phyloP scores from a whole-genome alignment of 306 rosid species.

The Inga leiocalycina region DNA sequence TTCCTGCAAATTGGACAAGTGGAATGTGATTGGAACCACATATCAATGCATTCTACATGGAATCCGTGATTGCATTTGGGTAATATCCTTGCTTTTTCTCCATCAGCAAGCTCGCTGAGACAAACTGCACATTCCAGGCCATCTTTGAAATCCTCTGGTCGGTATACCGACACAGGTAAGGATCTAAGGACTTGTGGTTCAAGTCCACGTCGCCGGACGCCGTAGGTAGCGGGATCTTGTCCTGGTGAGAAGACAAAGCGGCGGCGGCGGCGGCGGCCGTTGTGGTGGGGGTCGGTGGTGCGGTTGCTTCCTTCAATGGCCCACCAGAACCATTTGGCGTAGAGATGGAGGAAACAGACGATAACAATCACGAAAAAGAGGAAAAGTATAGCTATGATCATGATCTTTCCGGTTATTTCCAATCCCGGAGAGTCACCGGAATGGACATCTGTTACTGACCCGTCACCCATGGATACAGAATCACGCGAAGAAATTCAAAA shows the following conservation, averaged over 20 bases:
- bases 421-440: slow-evolving; percentile 52
- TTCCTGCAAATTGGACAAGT: slow-evolving; percentile 89
- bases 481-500: neutral
- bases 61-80: slow-evolving; percentile 88
- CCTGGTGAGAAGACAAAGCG: slow-evolving; percentile 60
- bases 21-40: slow-evolving; percentile 95
- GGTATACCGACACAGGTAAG: slow-evolving; percentile 55
- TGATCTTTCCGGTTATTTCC: slow-evolving; percentile 65
- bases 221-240: slow-evolving; percentile 38
- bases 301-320: slow-evolving; percentile 24
- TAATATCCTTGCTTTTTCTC: slow-evolving; percentile 72
- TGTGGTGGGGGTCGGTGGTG: slow-evolving; percentile 24
- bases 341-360: slow-evolving; percentile 66
- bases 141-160: slow-evolving; percentile 61
- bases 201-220: slow-evolving; percentile 51
- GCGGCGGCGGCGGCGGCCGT: slow-evolving; percentile 41
- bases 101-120: slow-evolving; percentile 69
- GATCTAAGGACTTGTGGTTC: slow-evolving; percentile 65
- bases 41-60: slow-evolving; percentile 87
- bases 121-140: slow-evolving; percentile 94
- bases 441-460: neutral
- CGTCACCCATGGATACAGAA: slow-evolving; percentile 37
- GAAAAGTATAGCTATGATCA: slow-evolving; percentile 57
- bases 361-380: slow-evolving; percentile 67
- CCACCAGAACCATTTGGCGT: slow-evolving; percentile 72